Conservation (phyloP, 2,329 filamentous ascomycete genomes). For the Penicillium sp. region DNA sequence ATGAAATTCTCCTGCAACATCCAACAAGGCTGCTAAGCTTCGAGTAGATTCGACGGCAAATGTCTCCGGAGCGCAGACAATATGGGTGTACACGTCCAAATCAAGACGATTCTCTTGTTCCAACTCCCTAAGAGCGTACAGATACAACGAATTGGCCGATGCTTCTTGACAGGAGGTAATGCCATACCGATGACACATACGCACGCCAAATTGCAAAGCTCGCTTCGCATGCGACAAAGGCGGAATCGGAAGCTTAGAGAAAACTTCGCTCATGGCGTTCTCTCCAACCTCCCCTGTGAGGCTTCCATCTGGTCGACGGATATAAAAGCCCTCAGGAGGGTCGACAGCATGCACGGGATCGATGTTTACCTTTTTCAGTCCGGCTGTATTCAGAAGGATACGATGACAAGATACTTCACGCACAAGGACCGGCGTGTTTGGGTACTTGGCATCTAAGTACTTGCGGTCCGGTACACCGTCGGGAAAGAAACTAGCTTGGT, state of each 20-base stretch:
- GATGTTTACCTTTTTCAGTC: slow-evolving; percentile 30
- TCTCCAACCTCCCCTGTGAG: slow-evolving; percentile 38
- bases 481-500: slow-evolving; percentile 15
- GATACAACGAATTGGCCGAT: slow-evolving; percentile 30
- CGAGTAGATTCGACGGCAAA: slow-evolving; percentile 26
- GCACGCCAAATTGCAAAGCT: slow-evolving; percentile 27
- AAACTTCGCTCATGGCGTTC: slow-evolving; percentile 26
- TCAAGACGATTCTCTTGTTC: slow-evolving; percentile 29
- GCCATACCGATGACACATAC: slow-evolving; percentile 29
- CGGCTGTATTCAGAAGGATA: slow-evolving; percentile 33
- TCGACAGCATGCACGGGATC: slow-evolving; percentile 25
- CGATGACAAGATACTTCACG: slow-evolving; percentile 33
- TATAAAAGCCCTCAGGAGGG: slow-evolving; percentile 25
- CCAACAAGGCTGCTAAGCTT: slow-evolving; percentile 26
- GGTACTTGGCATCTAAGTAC: slow-evolving; percentile 32
- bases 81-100: slow-evolving; percentile 32
- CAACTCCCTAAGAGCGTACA: slow-evolving; percentile 32
- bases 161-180: slow-evolving; percentile 41
- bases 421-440: slow-evolving; percentile 35
- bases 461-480: slow-evolving; percentile 25
- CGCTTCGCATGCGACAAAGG: slow-evolving; percentile 28
- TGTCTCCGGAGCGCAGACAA: slow-evolving; percentile 27
- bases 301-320: slow-evolving; percentile 29
- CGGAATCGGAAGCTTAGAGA: slow-evolving; percentile 25
- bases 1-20: slow-evolving; percentile 27